Conservation (phyloP, 371 early-diverging fungal species). For the Mucor circinelloides region DNA sequence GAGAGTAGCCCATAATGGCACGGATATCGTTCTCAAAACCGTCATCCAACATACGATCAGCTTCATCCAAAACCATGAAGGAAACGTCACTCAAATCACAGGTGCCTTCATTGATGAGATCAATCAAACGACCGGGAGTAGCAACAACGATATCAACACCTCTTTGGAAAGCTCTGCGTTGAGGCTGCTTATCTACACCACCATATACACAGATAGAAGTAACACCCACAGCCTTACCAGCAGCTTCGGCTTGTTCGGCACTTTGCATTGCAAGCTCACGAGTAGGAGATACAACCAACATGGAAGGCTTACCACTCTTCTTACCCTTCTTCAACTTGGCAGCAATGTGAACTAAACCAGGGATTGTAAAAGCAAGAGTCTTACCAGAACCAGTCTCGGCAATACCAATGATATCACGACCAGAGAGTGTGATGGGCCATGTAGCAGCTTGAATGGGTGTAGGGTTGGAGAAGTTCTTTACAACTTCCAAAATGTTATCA, state of each 20-base stretch:
- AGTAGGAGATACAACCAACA: conserved; percentile 92
- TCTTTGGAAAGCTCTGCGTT: conserved; percentile 58
- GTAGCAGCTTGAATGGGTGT: conserved; percentile 98
- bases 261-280: conserved; percentile 97
- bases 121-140: conserved; percentile 95
- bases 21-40: conserved; percentile 93
- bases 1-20: conserved; percentile 64
- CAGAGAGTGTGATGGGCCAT: conserved; percentile 76
- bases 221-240: conserved; percentile 75
- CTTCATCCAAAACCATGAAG: conserved; percentile 93
- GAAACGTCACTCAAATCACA: conserved; percentile 71
- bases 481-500: conserved; percentile 70
- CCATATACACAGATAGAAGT: conserved; percentile 79
- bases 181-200: conserved; percentile 70
- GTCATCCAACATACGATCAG: conserved; percentile 93
- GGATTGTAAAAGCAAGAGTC: conserved; percentile 93
- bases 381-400: conserved; percentile 94
- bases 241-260: conserved; percentile 66
- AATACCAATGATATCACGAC: conserved; percentile 78
- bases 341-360: conserved; percentile 77
- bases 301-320: conserved; percentile 50
- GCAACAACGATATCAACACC: conserved; percentile 90
- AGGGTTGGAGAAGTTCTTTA: conserved; percentile 86
- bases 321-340: conserved; percentile 50
- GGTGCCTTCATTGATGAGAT: conserved; percentile 81